These are phyloP conservation scores for Aspergillus ochraceus DNA, from an alignment of 2,329 filamentous ascomycete genomes.

Conservation along the genomic window DNA sequence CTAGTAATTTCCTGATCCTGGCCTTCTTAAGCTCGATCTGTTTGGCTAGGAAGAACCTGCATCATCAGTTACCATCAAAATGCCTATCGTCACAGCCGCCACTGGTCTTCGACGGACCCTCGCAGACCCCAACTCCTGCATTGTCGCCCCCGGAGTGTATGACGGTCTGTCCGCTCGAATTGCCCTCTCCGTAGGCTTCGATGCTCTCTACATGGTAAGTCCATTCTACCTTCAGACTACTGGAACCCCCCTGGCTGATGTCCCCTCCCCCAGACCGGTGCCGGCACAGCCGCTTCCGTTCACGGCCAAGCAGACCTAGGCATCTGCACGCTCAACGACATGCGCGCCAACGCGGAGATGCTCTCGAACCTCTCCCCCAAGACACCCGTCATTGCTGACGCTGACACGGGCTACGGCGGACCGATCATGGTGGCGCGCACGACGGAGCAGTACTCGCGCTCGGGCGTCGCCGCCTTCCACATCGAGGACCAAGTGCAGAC, in stretches of 20 bases:
- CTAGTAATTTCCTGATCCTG: not conserved
- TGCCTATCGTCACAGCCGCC: slow-evolving; percentile 28
- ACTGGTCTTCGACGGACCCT: slow-evolving; percentile 35
- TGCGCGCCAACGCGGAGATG: slow-evolving; percentile 56
- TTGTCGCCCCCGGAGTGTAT: slow-evolving; percentile 52
- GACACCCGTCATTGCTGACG: slow-evolving; percentile 54
- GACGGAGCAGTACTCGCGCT: slow-evolving; percentile 51
- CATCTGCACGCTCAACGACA: slow-evolving; percentile 53
- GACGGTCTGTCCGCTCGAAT: slow-evolving; percentile 53
- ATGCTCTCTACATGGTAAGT: slow-evolving; percentile 53
- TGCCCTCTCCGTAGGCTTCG: slow-evolving; percentile 50
- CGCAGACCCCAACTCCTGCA: slow-evolving; percentile 36
- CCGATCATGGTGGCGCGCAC: slow-evolving; percentile 51
- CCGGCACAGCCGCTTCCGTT: slow-evolving; percentile 50
- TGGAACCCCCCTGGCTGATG: not conserved
- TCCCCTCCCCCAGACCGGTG: slow-evolving; percentile 44
- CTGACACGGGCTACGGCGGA: slow-evolving; percentile 57
- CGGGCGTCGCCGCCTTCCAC: slow-evolving; percentile 57
- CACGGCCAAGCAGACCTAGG: slow-evolving; percentile 53
- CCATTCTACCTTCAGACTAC: not conserved
- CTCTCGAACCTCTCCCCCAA: slow-evolving; percentile 52
- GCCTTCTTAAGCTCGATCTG: not conserved
- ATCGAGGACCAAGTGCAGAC: slow-evolving; percentile 58
- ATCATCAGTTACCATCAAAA: not conserved
- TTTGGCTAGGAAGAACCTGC: not conserved